Conservation (phyloP, 192 early-diverging fungal species). For the Gorgonomyces haynaldii region DNA sequence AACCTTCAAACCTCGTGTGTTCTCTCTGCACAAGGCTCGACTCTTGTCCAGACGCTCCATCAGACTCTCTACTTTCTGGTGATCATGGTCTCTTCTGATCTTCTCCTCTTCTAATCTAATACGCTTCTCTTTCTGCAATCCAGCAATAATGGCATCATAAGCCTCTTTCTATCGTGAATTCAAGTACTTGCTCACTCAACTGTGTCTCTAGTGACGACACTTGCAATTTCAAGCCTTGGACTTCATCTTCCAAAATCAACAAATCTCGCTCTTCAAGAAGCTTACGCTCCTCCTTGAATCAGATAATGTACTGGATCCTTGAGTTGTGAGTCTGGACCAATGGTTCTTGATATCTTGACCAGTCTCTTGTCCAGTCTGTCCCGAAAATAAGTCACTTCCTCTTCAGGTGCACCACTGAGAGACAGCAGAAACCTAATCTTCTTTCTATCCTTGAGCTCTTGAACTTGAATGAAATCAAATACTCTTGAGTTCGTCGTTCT, state of each 20-base stretch:
- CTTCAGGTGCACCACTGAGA: constrained; percentile 15
- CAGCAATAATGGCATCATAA: constrained; percentile 34
- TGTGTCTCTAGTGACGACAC: constrained; percentile 36
- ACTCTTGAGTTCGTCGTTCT: constrained; percentile 46
- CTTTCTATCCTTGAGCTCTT: constrained; percentile 49
- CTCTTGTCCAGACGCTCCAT: constrained; percentile 22
- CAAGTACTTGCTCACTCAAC: constrained; percentile 36
- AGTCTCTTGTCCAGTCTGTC: constrained; percentile 31
- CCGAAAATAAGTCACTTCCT: constrained; percentile 40
- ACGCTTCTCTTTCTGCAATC: constrained; percentile 30
- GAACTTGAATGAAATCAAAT: constrained; percentile 21
- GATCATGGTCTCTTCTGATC: constrained; percentile 28
- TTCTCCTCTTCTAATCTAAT: constrained; percentile 29
- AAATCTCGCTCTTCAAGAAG: constrained; percentile 20
- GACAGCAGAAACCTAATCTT: constrained; percentile 47
- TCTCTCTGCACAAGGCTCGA: constrained; percentile 34
- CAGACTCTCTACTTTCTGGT: constrained; percentile 28
- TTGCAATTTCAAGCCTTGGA: constrained; percentile 28
- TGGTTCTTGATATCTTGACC: constrained; percentile 14
- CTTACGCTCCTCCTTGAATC: background rate
- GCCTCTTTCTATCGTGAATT: constrained; percentile 14
- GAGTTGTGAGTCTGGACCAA: constrained; percentile 4
- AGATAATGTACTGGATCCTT: too few relatives aligned
- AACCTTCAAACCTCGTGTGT: constrained; percentile 19
- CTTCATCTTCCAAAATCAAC: constrained; percentile 31